A percentile compares a stretch with the other conserved stretches of the same genome.
Evolutionary conservation across 345 rosid genomes (phyloP).

Genomic region (Acer yangbiense): DNA sequence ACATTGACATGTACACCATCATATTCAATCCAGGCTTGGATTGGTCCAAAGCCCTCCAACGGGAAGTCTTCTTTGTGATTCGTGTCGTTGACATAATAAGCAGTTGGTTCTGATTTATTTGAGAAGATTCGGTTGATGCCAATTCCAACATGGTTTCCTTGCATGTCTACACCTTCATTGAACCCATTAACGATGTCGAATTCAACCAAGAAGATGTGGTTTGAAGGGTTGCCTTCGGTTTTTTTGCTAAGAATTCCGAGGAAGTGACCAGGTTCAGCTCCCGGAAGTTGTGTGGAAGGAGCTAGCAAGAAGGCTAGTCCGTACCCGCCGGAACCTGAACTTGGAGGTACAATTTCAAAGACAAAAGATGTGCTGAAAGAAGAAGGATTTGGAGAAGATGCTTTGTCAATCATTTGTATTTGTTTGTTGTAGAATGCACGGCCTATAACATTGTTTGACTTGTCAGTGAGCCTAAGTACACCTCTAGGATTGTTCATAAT

Average conservation of each 20-base stretch:
- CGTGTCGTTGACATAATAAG: background rate
- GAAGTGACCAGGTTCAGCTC: constrained; percentile 36
- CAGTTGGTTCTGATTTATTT: background rate
- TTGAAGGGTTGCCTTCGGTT: constrained; percentile 8
- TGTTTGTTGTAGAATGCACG: constrained; percentile 47
- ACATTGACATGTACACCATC: constrained; percentile 48
- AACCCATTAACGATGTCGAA: constrained; percentile 60
- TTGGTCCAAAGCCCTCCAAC: constrained; percentile 44
- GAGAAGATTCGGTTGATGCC: constrained; percentile 56
- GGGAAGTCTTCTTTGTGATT: constrained; percentile 22
- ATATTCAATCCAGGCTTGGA: constrained; percentile 69
- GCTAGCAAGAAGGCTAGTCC: constrained; percentile 61
- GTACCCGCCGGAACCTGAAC: constrained; percentile 44
- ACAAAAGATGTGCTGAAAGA: constrained; percentile 59
- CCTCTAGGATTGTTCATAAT: constrained; percentile 30
- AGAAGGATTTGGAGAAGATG: constrained; percentile 17
- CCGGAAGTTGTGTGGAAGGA: constrained; percentile 37
- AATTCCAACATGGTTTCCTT: constrained; percentile 54
- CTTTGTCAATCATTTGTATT: constrained; percentile 28
- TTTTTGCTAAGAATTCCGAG: constrained; percentile 46
- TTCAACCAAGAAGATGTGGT: constrained; percentile 54
- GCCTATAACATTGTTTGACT: constrained; percentile 33
- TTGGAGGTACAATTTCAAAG: constrained; percentile 39
- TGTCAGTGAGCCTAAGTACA: constrained; percentile 48
- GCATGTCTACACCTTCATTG: constrained; percentile 18